These are phyloP conservation scores for Xylaria sp. DNA, from an alignment of 2,329 filamentous ascomycete genomes.

Conservation along the genomic window DNA sequence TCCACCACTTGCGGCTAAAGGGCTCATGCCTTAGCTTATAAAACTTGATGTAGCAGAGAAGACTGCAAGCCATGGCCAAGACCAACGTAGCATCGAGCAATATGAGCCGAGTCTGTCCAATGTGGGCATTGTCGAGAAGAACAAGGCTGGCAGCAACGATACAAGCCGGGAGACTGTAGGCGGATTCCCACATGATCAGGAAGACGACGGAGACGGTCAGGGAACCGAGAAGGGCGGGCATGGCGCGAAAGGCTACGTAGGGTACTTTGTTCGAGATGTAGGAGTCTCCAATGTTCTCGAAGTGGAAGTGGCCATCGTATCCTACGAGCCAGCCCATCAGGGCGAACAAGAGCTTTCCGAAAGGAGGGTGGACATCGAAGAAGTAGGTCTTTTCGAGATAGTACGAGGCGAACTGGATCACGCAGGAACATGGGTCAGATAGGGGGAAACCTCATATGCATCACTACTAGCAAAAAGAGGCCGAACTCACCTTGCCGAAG, in stretches of 20 bases:
- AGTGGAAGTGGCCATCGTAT: conserved; percentile 96
- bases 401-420: conserved; percentile 72
- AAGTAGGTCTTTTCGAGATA: conserved; percentile 98
- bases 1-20: conserved; percentile 99
- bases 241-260: conserved; percentile 93
- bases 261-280: conserved; percentile 98
- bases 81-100: conserved; percentile 94
- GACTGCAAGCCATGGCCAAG: conserved; percentile 93
- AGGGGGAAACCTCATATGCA: conserved; percentile 17
- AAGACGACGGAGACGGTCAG: conserved; percentile 95
- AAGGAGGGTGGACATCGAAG: conserved; percentile 98
- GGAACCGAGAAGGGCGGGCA: conserved; percentile 91
- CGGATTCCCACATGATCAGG: conserved; percentile 99
- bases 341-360: conserved; percentile 97
- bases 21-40: conserved; percentile 93
- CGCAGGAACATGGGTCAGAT: conserved; percentile 33
- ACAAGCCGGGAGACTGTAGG: conserved; percentile 93
- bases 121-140: conserved; percentile 96
- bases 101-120: conserved; percentile 95
- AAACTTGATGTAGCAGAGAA: conserved; percentile 95
- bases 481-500: conserved; percentile 89
- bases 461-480: neutral
- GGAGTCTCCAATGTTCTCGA: conserved; percentile 99
- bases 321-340: conserved; percentile 97
- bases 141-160: conserved; percentile 86